Evolutionary conservation across 805 yeast species (phyloP), one percentile per base, ranked within the genome.

Genomic region (Kuraishia hungarica): DNA sequence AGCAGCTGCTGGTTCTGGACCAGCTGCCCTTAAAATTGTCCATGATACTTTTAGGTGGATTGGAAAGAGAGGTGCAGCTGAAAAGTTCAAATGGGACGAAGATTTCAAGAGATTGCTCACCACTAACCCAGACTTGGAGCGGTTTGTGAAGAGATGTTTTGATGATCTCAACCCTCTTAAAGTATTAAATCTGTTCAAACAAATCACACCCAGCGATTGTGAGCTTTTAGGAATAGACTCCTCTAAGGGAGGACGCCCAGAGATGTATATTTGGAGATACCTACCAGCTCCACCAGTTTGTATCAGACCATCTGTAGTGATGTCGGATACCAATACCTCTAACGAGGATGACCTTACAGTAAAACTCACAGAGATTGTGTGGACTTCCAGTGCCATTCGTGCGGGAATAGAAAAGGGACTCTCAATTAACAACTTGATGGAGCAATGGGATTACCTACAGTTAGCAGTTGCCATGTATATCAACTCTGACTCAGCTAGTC

Each of bases 221-320:
- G 97, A 93, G 70, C 77, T 94, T 20, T 73, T 94, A 35, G 99
- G 99, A 55, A 83, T 94, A 54, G 94, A 94, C 64, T 82, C 97
- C 0, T 79, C 89, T 2, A 81, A 83, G 61, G 89, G 91, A 46
- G 97, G 97, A 51, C 79, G 97, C 61, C 99, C 98, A 4, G 98
- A 93, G 71, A 89, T 87, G 79, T 94, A 92, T 68, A 82, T 94
- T 47, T 94, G 99, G 99, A 82, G 96, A 66, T 94, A 92, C 67
- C 78, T 94, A 54, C 99, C 99, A 0, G 98, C 98, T 0, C 99
- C 99, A 1, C 99, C 99, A 0, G 97, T 96, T 20, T 94, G 99
- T 77, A 94, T 94, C 55, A 82, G 99, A 61, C 99, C 99, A 2
- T 92, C 98, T 3, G 98, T 94, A 29, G 77, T 84, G 75, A 90